Base-by-base conservation (phyloP, 352 stramenopile genomes). In the Phytophthora capsici region DNA sequence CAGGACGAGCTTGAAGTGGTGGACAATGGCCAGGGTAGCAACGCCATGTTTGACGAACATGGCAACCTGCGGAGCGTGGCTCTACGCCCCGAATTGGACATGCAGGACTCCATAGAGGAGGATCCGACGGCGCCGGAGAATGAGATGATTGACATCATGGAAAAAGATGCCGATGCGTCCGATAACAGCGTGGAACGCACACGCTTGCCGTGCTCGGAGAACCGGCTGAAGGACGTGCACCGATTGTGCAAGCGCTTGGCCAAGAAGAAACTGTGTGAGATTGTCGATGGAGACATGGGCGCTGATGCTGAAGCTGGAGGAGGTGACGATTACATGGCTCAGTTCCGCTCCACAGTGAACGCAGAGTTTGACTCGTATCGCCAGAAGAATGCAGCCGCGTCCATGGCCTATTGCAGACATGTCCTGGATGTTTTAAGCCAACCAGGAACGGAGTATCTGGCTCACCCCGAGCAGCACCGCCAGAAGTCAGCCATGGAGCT, bases 351-450 rank as follows among this genome's bases (percentile, higher is more conserved):
- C 7, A 59, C 80, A 1, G 73, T 91, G 8, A 58, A 57, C 20
- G 58, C 62, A 1, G 63, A 83, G 23, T 82, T 88, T 2, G 78
- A 84, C 34, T 63, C 76, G 16, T 93, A 82, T 60, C 71, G 76
- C 37, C 84, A 93, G 61, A 81, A 93, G 38, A 95, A 95, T 58
- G 84, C 84, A 8, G 84, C 80, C 4, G 88, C 86, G 16, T 95
- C 88, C 4, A 95, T 95, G 88, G 57, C 82, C 0, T 95, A 94
- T 58, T 95, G 88, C 50, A 69, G 86, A 4, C 74, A 91, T 38
- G 58, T 93, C 20, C 73, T 95, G 22, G 58, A 74, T 6, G 62
- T 73, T 49, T 46, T 93, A 20, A 80, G 67, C 50, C 60, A 51
- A 4, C 60, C 68, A 4, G 76, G 66, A n/a, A 75, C 49, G 1